Conservation (phyloP, 352 stramenopile species). For the Phytopythium mirpurense region DNA sequence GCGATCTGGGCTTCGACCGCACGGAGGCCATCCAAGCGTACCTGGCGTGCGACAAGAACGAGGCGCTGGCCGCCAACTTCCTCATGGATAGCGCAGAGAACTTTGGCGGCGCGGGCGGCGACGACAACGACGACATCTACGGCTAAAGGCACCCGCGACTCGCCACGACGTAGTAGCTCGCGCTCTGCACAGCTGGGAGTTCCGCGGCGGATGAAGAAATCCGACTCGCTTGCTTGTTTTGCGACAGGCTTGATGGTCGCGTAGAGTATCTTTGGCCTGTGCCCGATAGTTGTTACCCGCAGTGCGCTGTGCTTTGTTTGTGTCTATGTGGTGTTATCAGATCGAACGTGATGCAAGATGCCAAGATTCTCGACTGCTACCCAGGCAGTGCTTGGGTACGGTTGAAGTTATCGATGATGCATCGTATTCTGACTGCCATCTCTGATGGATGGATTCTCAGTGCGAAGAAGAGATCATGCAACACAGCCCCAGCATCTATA, state of each 20-base stretch:
- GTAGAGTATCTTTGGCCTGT: no score
- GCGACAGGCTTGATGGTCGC: no score
- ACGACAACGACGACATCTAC: conserved; percentile 89
- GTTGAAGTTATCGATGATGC: no score
- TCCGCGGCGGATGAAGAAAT: conserved; percentile 3
- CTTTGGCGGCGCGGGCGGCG: conserved; percentile 46
- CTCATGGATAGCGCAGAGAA: conserved; percentile 92
- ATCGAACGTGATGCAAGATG: neutral
- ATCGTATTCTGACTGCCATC: no score
- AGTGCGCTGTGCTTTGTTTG: neutral
- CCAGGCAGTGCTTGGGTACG: no score
- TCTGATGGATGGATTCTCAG: no score
- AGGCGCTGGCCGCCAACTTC: conserved; percentile 98
- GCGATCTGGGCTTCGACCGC: conserved; percentile 86
- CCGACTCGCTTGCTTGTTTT: conserved; percentile 4
- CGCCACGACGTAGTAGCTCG: conserved; percentile 4
- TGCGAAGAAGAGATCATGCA: neutral
- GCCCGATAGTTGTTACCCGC: neutral
- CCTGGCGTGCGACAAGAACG: conserved; percentile 99
- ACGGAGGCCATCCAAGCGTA: conserved; percentile 96
- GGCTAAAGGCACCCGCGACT: conserved; percentile 13
- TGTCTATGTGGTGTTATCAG: no score
- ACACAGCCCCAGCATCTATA: neutral
- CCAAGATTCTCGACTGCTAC: no score
- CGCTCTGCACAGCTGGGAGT: neutral